Percentiles rank a stretch among this genome's conserved stretches.
Evolutionary conservation across 768 basidiomycete species (phyloP).

Genomic region (Leucocoprinus leucothites): DNA sequence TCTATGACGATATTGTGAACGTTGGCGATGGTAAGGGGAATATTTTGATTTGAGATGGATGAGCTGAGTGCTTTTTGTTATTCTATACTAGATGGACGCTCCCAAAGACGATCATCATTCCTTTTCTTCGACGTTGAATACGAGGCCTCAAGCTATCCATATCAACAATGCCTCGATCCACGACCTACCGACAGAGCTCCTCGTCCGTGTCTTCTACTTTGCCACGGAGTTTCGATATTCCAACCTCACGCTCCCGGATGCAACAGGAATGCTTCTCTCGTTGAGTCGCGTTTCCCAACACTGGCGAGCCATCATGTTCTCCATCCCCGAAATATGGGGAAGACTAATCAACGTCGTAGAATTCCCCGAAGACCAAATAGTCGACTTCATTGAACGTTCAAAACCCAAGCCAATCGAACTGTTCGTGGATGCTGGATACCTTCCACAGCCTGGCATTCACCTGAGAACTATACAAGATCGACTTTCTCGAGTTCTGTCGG

Average conservation of each 20-base stretch:
- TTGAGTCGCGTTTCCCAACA: background rate
- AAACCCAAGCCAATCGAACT: background rate
- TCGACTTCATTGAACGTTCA: background rate
- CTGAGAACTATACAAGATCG: background rate
- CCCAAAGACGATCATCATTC: too few species aligned
- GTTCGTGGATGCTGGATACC: background rate
- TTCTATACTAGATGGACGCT: too few species aligned
- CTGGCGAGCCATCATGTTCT: constrained; percentile 4
- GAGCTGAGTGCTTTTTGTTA: too few species aligned
- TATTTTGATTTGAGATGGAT: too few species aligned
- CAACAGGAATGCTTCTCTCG: background rate
- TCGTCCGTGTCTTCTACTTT: background rate
- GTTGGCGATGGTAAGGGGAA: too few species aligned
- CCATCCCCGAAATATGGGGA: constrained; percentile 5
- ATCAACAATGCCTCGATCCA: background rate
- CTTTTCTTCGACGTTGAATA: too few species aligned
- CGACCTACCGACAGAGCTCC: constrained; percentile 3
- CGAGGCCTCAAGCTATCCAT: too few species aligned
- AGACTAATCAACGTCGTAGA: constrained; percentile 4
- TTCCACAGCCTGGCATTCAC: background rate
- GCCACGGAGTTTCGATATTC: constrained; percentile 1
- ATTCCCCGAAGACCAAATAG: background rate
- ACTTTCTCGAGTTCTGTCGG: background rate
- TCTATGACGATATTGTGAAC: too few species aligned
- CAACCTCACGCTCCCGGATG: background rate